A percentile compares a stretch with the other conserved stretches of the same genome.
phyloP scores from a whole-genome alignment of 2,329 filamentous ascomycete species.

The Aspergillus persii region DNA sequence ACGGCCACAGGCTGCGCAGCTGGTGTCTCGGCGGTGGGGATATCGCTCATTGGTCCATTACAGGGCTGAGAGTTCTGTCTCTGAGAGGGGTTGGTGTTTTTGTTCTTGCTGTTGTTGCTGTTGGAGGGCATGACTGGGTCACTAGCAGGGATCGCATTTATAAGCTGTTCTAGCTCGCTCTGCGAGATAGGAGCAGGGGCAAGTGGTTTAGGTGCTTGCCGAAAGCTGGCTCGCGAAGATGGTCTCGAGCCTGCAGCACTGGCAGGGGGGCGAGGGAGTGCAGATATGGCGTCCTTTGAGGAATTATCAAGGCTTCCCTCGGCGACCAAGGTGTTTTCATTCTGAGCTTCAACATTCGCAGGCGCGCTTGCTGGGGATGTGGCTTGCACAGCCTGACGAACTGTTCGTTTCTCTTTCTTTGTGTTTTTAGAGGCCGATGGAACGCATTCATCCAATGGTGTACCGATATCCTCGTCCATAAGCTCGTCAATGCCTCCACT shows the following conservation, averaged over 20 bases:
- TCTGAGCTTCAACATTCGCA: conserved; percentile 18
- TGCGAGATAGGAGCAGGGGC: conserved; percentile 38
- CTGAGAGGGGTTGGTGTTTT: conserved; percentile 5
- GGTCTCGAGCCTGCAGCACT: conserved; percentile 35
- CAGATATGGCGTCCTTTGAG: conserved; percentile 22
- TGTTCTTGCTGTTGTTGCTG: background rate
- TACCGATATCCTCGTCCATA: conserved; percentile 58
- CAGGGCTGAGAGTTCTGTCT: conserved; percentile 36
- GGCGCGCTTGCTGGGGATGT: conserved; percentile 27
- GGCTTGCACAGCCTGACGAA: conserved; percentile 23
- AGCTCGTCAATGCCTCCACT: conserved; percentile 72
- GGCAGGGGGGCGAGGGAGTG: conserved; percentile 26
- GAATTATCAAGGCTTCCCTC: conserved; percentile 20
- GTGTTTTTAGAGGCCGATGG: conserved; percentile 18
- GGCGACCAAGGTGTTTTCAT: conserved; percentile 19
- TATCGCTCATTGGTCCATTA: conserved; percentile 45
- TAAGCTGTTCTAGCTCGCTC: conserved; percentile 32
- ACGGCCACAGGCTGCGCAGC: conserved; percentile 21
- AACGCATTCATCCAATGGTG: conserved; percentile 26
- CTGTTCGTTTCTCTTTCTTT: conserved; percentile 20
- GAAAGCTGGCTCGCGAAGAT: conserved; percentile 36
- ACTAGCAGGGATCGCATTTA: conserved; percentile 46
- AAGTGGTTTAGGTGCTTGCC: conserved; percentile 36
- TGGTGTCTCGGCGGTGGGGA: conserved; percentile 41
- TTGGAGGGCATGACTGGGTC: conserved; percentile 45